Conservation (phyloP, 306 rosid genomes). For the Pterocarpus santalinus region DNA sequence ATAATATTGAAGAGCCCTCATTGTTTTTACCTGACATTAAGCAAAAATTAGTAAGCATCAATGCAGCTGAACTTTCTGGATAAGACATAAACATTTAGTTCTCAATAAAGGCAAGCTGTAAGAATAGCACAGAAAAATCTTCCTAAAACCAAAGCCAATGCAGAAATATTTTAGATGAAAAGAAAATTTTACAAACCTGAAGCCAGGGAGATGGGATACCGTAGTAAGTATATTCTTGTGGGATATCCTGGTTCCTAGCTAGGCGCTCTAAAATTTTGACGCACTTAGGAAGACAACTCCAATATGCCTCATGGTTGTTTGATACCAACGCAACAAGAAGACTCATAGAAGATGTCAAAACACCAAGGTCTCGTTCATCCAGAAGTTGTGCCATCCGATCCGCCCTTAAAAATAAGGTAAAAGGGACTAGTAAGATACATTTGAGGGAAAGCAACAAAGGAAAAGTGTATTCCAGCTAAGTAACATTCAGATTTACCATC, state of each 20-base stretch:
- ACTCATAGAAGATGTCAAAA: constrained; percentile 97
- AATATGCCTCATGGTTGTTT: constrained; percentile 87
- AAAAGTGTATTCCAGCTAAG: constrained; percentile 43
- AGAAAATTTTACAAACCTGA: constrained; percentile 76
- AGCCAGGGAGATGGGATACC: constrained; percentile 99
- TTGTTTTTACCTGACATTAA: constrained; percentile 86
- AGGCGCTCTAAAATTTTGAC: constrained; percentile 94
- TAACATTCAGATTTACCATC: constrained; percentile 75
- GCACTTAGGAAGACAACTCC: constrained; percentile 98
- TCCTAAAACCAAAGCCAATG: constrained; percentile 3
- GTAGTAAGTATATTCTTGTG: constrained; percentile 97
- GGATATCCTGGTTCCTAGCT: constrained; percentile 97
- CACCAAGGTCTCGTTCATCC: constrained; percentile 99
- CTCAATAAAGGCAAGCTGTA: constrained; percentile 17
- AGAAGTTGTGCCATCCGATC: constrained; percentile 99
- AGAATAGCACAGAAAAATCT: constrained; percentile 20
- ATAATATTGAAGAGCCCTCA: constrained; percentile 98
- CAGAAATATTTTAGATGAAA: constrained; percentile 38
- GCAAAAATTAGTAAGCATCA: constrained; percentile 43
- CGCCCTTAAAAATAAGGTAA: constrained; percentile 69
- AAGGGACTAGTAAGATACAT: constrained; percentile 39
- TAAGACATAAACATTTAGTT: constrained; percentile 24
- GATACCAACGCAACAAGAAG: constrained; percentile 97
- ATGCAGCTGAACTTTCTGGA: constrained; percentile 14
- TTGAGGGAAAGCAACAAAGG: constrained; percentile 24